These are phyloP conservation scores for Macrophomina tecta DNA, from an alignment of 2,329 filamentous ascomycete species.

Conservation along the genomic window DNA sequence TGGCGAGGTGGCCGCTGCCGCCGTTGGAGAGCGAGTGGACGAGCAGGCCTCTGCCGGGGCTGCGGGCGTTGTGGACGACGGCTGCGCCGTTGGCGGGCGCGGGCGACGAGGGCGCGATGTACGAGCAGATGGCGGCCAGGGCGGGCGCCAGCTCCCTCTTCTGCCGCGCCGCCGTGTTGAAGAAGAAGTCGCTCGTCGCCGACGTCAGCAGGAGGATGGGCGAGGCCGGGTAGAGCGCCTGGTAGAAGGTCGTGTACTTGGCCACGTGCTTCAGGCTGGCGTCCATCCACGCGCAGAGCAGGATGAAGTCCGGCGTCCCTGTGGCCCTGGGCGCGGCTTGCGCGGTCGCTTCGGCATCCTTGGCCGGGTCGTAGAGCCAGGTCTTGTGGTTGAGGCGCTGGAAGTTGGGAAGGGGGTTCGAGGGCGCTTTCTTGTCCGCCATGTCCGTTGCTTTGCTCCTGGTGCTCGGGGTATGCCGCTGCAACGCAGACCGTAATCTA, in stretches of 20 bases:
- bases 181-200: slow-evolving; percentile 40
- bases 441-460: background rate
- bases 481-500: too few relatives aligned
- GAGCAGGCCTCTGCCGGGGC: slow-evolving; percentile 34
- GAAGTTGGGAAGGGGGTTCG: slow-evolving; percentile 36
- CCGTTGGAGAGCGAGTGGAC: slow-evolving; percentile 47
- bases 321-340: slow-evolving; percentile 12
- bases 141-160: slow-evolving; percentile 35
- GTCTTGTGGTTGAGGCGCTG: slow-evolving; percentile 43
- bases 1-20: slow-evolving; percentile 41
- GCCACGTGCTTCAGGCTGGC: slow-evolving; percentile 44
- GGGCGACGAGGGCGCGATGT: slow-evolving; percentile 27
- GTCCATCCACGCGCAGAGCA: slow-evolving; percentile 45
- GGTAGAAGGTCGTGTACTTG: slow-evolving; percentile 44
- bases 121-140: slow-evolving; percentile 36
- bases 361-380: slow-evolving; percentile 38
- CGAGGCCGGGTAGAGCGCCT: slow-evolving; percentile 39
- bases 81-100: slow-evolving; percentile 28
- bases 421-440: background rate
- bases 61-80: slow-evolving; percentile 32
- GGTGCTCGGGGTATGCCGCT: background rate
- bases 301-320: slow-evolving; percentile 35
- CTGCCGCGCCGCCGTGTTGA: slow-evolving; percentile 33
- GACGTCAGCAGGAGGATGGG: slow-evolving; percentile 41
- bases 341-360: slow-evolving; percentile 25